A percentile compares a stretch with the other conserved stretches of the same genome.
Evolutionary conservation across 331 rosid genomes (phyloP).

Genomic region (Quercus lobata): DNA sequence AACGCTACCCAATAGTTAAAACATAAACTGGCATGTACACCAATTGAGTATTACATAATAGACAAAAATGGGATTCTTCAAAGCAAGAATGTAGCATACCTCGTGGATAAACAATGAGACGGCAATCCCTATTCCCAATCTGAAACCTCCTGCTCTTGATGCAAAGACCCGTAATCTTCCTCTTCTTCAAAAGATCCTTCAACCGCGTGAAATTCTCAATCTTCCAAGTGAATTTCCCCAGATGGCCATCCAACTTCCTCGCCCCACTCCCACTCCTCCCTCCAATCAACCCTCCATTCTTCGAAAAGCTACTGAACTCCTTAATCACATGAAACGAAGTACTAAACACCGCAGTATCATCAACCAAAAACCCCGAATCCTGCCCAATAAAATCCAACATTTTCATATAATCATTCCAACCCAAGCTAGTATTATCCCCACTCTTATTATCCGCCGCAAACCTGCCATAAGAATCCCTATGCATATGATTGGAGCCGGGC

Average conservation of each 20-base stretch:
- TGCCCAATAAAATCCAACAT: slow-evolving; percentile 77
- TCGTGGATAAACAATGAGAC: slow-evolving; percentile 98
- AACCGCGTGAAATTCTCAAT: slow-evolving; percentile 90
- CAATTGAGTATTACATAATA: background rate
- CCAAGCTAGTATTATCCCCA: slow-evolving; percentile 98
- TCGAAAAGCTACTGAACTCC: slow-evolving; percentile 86
- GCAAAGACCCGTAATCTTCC: slow-evolving; percentile 97
- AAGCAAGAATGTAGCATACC: slow-evolving; percentile 47
- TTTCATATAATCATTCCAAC: slow-evolving; percentile 99
- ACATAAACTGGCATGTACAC: background rate
- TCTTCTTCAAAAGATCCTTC: slow-evolving; percentile 94
- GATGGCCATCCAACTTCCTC: slow-evolving; percentile 89
- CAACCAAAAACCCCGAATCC: slow-evolving; percentile 77
- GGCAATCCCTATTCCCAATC: slow-evolving; percentile 95
- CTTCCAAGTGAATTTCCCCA: slow-evolving; percentile 97
- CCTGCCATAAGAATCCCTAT: slow-evolving; percentile 93
- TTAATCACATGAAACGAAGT: slow-evolving; percentile 95
- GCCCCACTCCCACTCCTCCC: slow-evolving; percentile 78
- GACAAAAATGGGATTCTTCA: background rate
- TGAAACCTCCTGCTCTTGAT: slow-evolving; percentile 98
- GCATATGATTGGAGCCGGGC: slow-evolving; percentile 93
- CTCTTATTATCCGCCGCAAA: slow-evolving; percentile 96
- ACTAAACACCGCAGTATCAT: slow-evolving; percentile 87
- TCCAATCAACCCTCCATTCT: slow-evolving; percentile 69
- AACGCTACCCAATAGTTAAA: slow-evolving; percentile 10